These are phyloP conservation scores for Trichoderma reesei DNA, from an alignment of 495 filamentous ascomycete genomes.

Conservation along the genomic window DNA sequence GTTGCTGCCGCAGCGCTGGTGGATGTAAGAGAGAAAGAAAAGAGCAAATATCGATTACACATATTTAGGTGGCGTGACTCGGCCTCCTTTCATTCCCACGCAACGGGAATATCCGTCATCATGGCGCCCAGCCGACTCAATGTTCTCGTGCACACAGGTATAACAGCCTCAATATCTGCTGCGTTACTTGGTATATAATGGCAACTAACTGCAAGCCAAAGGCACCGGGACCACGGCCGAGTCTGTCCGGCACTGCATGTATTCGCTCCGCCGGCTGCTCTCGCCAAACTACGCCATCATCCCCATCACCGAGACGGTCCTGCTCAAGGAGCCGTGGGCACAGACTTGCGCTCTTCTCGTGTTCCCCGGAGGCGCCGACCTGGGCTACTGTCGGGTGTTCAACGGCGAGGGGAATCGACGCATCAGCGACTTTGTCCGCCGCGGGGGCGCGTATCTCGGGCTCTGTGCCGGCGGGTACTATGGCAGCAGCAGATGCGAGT, in stretches of 20 bases:
- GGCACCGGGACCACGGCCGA: conserved; percentile 78
- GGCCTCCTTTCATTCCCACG: background rate
- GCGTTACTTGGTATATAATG: background rate
- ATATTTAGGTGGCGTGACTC: conserved; percentile 4
- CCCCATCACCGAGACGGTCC: conserved; percentile 62
- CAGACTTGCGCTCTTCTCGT: conserved; percentile 81
- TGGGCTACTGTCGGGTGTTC: conserved; percentile 79
- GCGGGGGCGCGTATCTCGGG: conserved; percentile 80
- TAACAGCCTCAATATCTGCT: conserved; percentile 26
- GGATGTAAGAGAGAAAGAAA: conserved; percentile 8
- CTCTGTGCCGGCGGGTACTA: conserved; percentile 96
- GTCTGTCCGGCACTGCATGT: conserved; percentile 83
- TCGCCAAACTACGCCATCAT: conserved; percentile 90
- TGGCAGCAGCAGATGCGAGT: conserved; percentile 70
- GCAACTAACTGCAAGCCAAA: conserved; percentile 23
- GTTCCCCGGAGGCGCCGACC: conserved; percentile 88
- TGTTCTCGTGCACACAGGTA: conserved; percentile 80
- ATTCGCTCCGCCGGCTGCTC: conserved; percentile 79
- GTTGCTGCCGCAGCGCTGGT: background rate
- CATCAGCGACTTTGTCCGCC: conserved; percentile 74
- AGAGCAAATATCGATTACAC: conserved; percentile 1
- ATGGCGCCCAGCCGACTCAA: conserved; percentile 64
- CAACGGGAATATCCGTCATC: conserved; percentile 19
- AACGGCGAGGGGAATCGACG: conserved; percentile 80
- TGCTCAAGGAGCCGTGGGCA: conserved; percentile 89